Evolutionary conservation across 495 filamentous ascomycete genomes (phyloP).

Genomic region (Neurospora sp.): DNA sequence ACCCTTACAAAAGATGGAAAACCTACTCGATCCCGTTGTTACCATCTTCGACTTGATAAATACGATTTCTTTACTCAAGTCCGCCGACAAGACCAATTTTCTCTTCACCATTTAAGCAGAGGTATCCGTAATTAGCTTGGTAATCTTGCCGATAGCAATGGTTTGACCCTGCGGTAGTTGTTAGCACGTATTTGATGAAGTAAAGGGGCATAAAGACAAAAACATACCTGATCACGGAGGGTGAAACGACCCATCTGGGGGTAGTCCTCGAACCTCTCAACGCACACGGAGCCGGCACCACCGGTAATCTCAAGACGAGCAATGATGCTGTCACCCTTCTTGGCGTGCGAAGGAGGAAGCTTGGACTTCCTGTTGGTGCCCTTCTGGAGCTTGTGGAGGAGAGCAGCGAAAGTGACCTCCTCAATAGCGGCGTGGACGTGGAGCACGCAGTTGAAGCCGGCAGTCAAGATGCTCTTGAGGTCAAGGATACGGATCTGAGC

Average conservation of each 20-base stretch:
- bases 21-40: neutral
- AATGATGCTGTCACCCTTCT: slow-evolving; percentile 87
- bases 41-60: neutral
- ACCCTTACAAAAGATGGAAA: neutral
- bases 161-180: slow-evolving; percentile 64
- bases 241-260: slow-evolving; percentile 92
- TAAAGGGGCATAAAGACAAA: neutral
- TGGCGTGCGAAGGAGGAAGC: slow-evolving; percentile 82
- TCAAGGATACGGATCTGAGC: slow-evolving; percentile 96
- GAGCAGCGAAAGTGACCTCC: slow-evolving; percentile 77
- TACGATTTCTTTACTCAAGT: neutral
- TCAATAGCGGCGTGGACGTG: slow-evolving; percentile 86
- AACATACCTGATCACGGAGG: slow-evolving; percentile 73
- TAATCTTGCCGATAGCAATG: slow-evolving; percentile 94
- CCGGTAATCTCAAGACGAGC: slow-evolving; percentile 79
- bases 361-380: slow-evolving; percentile 92
- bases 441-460: slow-evolving; percentile 82
- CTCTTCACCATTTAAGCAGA: slow-evolving; percentile 9
- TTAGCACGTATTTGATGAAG: slow-evolving; percentile 14
- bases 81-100: neutral
- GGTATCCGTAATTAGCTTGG: slow-evolving; percentile 53
- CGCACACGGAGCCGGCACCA: slow-evolving; percentile 76
- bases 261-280: slow-evolving; percentile 90
- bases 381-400: slow-evolving; percentile 93
- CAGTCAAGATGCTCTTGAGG: slow-evolving; percentile 77